Base-by-base conservation (phyloP, 192 early-diverging fungal species). In the Mortierella claussenii region DNA sequence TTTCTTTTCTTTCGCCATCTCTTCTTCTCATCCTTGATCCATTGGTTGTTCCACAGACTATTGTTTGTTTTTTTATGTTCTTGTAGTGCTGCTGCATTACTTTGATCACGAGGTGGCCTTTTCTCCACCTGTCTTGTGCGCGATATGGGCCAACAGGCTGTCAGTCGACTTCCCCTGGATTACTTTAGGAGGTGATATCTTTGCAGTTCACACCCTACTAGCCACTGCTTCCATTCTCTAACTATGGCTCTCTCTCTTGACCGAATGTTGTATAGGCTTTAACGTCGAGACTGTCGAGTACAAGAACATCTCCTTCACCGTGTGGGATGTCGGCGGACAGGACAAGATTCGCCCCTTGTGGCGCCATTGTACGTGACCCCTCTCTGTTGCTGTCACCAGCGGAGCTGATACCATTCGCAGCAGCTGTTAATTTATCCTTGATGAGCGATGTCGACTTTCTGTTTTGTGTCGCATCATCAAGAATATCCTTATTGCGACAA, bases 271-370 rank as follows among this genome's bases (percentile, higher is more conserved):
- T 53, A 17, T 80, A 85, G 97, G 97, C 52, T 97, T 98, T 87
- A 98, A 98, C 80, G 96, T 97, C 66, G 97, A 98, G 86, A 96
- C 94, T 45, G 95, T 98, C 68, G 91, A 94, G 80, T 97, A 98
- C 90, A 97, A 96, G 87, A 97, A 96, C 90, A 95, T 96, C 85
- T 94, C 88, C 79, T 99, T 98, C 85, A 96, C 92, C 43, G 94
- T 98, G 69, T 98, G 96, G 96, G 97, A 99, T 83, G 95, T 99
- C 64, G 97, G 97, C 71, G 97, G 97, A 83, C 95, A 97, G 86
- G 95, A 97, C 86, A 96, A 96, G 87, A 99, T 99, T 66, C 89
- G 97, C 79, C 95, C 95, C 31, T 86, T 98, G 80, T 98, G 97
- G 97, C 88, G 96, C 80, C 96, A 97, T 83, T 98, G 91, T 94